These are phyloP conservation scores for Diaporthe citrichinensis DNA, from an alignment of 2,329 filamentous ascomycete species.

Conservation along the genomic window DNA sequence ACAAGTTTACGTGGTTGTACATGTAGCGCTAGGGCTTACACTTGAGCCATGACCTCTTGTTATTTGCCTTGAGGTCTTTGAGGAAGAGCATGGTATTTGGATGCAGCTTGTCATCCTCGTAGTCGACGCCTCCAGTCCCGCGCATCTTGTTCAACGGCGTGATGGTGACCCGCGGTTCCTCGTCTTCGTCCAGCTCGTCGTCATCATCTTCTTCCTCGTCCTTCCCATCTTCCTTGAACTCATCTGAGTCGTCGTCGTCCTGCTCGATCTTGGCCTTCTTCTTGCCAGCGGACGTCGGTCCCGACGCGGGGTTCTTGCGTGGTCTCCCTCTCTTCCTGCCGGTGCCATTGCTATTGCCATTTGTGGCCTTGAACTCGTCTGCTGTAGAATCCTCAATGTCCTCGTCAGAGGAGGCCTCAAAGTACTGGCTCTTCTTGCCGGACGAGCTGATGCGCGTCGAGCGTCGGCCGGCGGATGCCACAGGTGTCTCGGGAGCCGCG, in stretches of 20 bases:
- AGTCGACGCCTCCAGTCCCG: constrained; percentile 59
- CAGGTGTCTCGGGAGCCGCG: constrained; percentile 49
- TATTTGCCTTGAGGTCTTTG: constrained; percentile 71
- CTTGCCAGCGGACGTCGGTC: constrained; percentile 35
- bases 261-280: constrained; percentile 44
- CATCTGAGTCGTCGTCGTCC: constrained; percentile 49
- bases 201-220: constrained; percentile 53
- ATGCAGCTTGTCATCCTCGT: constrained; percentile 67
- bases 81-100: constrained; percentile 72
- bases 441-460: constrained; percentile 62
- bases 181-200: constrained; percentile 53
- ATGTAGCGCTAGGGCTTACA: constrained; percentile 53
- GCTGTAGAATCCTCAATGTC: constrained; percentile 1
- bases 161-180: constrained; percentile 55
- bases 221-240: constrained; percentile 52
- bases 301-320: constrained; percentile 33
- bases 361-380: constrained; percentile 19
- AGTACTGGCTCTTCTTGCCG: constrained; percentile 65
- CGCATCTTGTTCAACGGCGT: constrained; percentile 58
- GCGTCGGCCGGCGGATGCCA: constrained; percentile 55
- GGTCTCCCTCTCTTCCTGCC: constrained; percentile 28
- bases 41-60: constrained; percentile 72
- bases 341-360: constrained; percentile 22
- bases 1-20: not conserved
- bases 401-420: constrained; percentile 56